Base-by-base conservation (phyloP, 75 land plant genomes). In the Picea glauca region DNA sequence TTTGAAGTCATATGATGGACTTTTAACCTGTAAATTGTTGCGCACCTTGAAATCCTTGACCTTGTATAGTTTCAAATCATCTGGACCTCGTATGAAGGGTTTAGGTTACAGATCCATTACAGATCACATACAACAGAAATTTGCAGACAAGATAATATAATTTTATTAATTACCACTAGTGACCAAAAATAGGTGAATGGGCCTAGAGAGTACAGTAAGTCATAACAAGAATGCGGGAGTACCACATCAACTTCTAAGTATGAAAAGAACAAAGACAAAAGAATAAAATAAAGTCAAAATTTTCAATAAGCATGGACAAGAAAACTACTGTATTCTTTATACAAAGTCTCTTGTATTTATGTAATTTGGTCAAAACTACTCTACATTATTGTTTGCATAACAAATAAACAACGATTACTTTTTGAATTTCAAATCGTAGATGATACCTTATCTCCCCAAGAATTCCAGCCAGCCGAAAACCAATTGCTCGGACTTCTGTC, bases 391-490 rank as follows among this genome's bases (percentile, higher is more conserved):
- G 18, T 26, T 21, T 30, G 14, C 14, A 80, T 35, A 80, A 31
- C 43, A 12, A 20, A 8, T 20, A 35, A 57, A 75, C 15, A 32
- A 13, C 18, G 33, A 80, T 38, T 9, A 56, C 1, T 32, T 38
- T 50, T 50, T 74, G 15, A 23, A 62, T 74, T 56, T 60, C 13
- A 79, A 59, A 58, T 26, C 33, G 60, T 32, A 64, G 74, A 54
- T 33, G n/a, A 58, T 86, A 93, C 98, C 90, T 93, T 79, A 95
- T 63, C 63, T 86, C 91, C 60, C 88, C 93, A 86, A 97, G 84
- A 13, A 72, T 76, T 80, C 82, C 79, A 63, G 93, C 99, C 58
- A 97, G 84, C 33, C 90, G 88, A 80, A 79, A 79, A 64, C 92
- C 99, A 78, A 97, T 88, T 35, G 91, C 77, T 17, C 98, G 90